Percentiles rank a stretch among this genome's conserved stretches.
Conservation (phyloP, 805 yeast genomes). For the Candida cerambycidarum region DNA sequence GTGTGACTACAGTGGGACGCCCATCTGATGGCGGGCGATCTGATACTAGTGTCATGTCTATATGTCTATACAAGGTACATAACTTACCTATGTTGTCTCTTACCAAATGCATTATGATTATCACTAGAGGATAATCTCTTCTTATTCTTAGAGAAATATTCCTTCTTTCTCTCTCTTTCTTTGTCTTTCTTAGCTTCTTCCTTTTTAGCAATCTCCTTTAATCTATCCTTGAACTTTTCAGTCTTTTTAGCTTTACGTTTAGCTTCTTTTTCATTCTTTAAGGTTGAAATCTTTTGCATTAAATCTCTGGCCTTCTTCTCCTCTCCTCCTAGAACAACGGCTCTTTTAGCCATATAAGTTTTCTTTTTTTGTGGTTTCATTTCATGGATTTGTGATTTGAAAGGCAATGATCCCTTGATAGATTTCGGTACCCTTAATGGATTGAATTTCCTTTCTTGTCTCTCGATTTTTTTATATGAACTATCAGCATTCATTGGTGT, state of each 20-base stretch:
- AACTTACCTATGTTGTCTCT: constrained; percentile 27
- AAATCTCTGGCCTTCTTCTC: constrained; percentile 91
- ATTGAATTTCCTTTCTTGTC: constrained; percentile 82
- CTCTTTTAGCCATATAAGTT: constrained; percentile 83
- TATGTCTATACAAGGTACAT: too few relatives aligned
- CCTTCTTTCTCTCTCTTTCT: constrained; percentile 84
- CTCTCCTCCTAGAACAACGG: constrained; percentile 88
- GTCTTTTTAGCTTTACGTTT: constrained; percentile 72
- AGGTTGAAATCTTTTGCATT: constrained; percentile 81
- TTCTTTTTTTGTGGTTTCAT: constrained; percentile 86
- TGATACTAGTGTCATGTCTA: too few relatives aligned
- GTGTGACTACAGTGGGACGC: too few relatives aligned
- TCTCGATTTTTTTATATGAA: constrained; percentile 69
- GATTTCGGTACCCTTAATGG: constrained; percentile 83
- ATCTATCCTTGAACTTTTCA: constrained; percentile 71
- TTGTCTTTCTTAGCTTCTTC: constrained; percentile 71
- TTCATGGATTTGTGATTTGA: constrained; percentile 83
- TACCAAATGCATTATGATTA: constrained; percentile 33
- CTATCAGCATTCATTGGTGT: constrained; percentile 59
- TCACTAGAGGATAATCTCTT: constrained; percentile 43
- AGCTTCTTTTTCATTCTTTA: constrained; percentile 81
- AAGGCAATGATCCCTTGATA: constrained; percentile 77
- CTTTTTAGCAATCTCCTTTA: constrained; percentile 72
- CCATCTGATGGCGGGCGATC: too few relatives aligned
- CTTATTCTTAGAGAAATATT: constrained; percentile 71